phyloP scores from a whole-genome alignment of 129 eudicot genomes.

The Tagetes patula region DNA sequence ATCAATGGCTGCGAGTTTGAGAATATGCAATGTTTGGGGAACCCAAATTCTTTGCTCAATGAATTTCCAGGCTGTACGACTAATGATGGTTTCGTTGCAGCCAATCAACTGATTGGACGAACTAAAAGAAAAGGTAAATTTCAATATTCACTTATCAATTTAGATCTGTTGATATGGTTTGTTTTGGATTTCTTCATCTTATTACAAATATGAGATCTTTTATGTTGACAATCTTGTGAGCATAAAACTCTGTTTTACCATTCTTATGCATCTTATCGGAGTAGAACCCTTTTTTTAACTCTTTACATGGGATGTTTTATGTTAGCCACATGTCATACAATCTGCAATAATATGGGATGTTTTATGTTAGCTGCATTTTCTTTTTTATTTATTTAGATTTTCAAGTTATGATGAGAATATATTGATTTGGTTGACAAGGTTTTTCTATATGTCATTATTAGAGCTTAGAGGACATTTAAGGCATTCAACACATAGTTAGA shows the following conservation, averaged over 20 bases:
- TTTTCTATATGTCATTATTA: not conserved
- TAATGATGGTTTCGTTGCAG: conserved; percentile 35
- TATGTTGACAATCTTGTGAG: conserved; percentile 10
- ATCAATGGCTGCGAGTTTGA: conserved; percentile 68
- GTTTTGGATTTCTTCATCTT: conserved; percentile 2
- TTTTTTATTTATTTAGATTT: not conserved
- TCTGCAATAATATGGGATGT: not conserved
- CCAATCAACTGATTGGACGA: conserved; percentile 38
- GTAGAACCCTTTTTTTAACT: not conserved
- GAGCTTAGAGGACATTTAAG: not conserved
- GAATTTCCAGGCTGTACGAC: conserved; percentile 28
- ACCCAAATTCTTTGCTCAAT: conserved; percentile 46
- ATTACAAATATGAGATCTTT: not conserved
- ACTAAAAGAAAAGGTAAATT: conserved; percentile 63
- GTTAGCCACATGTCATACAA: not conserved
- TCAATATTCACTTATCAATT: conserved; percentile 2
- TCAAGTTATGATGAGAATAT: not conserved
- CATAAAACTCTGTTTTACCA: not conserved
- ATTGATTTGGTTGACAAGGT: not conserved
- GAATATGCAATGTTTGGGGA: conserved; percentile 57
- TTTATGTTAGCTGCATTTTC: not conserved
- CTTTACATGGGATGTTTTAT: not conserved
- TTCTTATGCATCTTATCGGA: not conserved
- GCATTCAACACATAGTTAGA: not conserved
- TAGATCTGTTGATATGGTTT: conserved; percentile 7